Conservation (phyloP, 2,329 filamentous ascomycete genomes). For the Botryotinia convoluta region DNA sequence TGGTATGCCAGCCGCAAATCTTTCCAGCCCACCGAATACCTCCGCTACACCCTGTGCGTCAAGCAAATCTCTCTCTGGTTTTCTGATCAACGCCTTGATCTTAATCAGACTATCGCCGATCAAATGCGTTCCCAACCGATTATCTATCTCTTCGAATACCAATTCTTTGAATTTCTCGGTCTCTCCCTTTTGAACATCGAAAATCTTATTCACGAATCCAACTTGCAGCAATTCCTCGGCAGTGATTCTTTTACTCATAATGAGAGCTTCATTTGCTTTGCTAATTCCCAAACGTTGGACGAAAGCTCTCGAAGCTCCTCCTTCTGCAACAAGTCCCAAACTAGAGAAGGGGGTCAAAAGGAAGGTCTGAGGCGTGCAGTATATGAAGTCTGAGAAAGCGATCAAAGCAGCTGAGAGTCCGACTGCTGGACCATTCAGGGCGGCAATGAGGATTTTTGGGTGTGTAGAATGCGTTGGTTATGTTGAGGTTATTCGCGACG, state of each 20-base stretch:
- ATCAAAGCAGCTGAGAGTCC: slow-evolving; percentile 83
- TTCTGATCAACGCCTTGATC: slow-evolving; percentile 81
- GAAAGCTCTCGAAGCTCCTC: slow-evolving; percentile 74
- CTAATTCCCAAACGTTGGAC: slow-evolving; percentile 75
- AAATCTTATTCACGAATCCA: slow-evolving; percentile 85
- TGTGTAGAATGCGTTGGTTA: slow-evolving; percentile 88
- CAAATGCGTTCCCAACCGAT: slow-evolving; percentile 75
- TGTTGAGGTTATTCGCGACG: slow-evolving; percentile 82
- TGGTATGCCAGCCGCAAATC: slow-evolving; percentile 65
- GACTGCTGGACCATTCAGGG: slow-evolving; percentile 87
- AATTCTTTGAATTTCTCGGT: slow-evolving; percentile 65
- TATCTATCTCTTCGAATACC: slow-evolving; percentile 78
- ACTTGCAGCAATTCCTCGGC: slow-evolving; percentile 69
- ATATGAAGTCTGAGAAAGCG: slow-evolving; percentile 88
- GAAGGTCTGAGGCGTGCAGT: slow-evolving; percentile 76
- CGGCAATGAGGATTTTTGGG: slow-evolving; percentile 87
- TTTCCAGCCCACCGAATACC: slow-evolving; percentile 79
- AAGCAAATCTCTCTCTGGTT: slow-evolving; percentile 67
- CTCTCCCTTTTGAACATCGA: slow-evolving; percentile 59
- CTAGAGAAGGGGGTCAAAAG: slow-evolving; percentile 89
- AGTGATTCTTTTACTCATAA: slow-evolving; percentile 79
- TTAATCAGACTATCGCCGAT: slow-evolving; percentile 73
- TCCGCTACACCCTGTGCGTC: slow-evolving; percentile 79
- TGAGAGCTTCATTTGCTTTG: slow-evolving; percentile 86
- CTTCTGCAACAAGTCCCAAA: slow-evolving; percentile 86